Conservation (phyloP, 2,329 filamentous ascomycete genomes). For the Fusarium kyushuense region DNA sequence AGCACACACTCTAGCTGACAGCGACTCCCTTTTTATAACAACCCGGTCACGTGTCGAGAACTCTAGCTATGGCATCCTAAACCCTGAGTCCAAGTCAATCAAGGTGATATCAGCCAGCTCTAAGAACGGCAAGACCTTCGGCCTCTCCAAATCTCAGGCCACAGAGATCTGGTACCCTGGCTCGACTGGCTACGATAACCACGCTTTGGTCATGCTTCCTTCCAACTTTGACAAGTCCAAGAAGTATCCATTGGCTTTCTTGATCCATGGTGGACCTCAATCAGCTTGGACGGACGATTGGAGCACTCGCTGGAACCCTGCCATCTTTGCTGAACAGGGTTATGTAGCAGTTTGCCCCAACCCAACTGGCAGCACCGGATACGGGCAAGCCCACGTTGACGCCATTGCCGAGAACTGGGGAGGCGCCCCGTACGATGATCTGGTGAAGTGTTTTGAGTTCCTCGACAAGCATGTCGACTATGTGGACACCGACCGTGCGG, state of each 20-base stretch:
- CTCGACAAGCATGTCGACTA: constrained; percentile 74
- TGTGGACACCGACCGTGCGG: constrained; percentile 75
- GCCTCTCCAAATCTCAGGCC: constrained; percentile 72
- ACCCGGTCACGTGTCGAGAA: constrained; percentile 79
- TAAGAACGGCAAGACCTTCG: constrained; percentile 74
- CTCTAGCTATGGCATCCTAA: constrained; percentile 73
- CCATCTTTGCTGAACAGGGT: constrained; percentile 87
- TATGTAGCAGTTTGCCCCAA: constrained; percentile 87
- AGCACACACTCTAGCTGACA: constrained; percentile 64
- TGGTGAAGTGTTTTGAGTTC: constrained; percentile 82
- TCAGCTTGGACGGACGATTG: constrained; percentile 80
- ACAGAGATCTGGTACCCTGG: constrained; percentile 78
- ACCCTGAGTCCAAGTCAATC: constrained; percentile 55
- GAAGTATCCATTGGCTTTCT: constrained; percentile 82
- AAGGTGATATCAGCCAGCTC: constrained; percentile 72
- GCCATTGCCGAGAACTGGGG: constrained; percentile 87
- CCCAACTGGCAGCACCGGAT: constrained; percentile 85
- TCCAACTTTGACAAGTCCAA: constrained; percentile 75
- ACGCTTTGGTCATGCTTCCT: constrained; percentile 75
- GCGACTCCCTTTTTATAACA: constrained; percentile 69
- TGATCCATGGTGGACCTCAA: constrained; percentile 88
- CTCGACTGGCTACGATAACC: constrained; percentile 72
- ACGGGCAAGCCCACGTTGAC: constrained; percentile 81
- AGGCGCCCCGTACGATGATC: constrained; percentile 83
- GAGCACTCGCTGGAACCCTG: constrained; percentile 88